Evolutionary conservation across 2,329 filamentous ascomycete genomes (phyloP).

Genomic region (Botrytis cinerea): DNA sequence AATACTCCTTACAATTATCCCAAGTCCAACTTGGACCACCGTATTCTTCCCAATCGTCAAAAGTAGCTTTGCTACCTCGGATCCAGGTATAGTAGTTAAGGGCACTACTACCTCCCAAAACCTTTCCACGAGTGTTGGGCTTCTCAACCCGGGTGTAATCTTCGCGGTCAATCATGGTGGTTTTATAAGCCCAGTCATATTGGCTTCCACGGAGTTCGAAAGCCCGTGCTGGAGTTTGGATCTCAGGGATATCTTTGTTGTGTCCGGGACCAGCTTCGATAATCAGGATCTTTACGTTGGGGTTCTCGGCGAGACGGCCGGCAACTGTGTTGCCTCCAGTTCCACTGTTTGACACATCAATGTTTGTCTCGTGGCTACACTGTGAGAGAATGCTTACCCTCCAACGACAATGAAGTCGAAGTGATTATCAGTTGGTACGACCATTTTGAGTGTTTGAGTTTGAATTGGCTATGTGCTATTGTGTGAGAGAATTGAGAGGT

Average conservation of each 20-base stretch:
- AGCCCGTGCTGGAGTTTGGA: slow-evolving; percentile 54
- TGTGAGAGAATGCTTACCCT: no score
- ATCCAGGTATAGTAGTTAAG: no score
- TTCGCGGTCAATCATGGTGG: slow-evolving; percentile 58
- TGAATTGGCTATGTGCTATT: background rate
- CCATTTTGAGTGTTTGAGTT: background rate
- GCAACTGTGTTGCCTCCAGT: no score
- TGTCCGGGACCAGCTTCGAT: slow-evolving; percentile 38
- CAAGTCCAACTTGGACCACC: no score
- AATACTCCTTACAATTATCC: no score
- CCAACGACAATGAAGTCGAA: background rate
- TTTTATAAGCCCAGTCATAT: slow-evolving; percentile 63
- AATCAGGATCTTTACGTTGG: no score
- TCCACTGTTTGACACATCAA: no score
- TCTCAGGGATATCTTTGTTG: slow-evolving; percentile 51
- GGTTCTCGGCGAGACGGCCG: no score
- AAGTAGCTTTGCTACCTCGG: no score
- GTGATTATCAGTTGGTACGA: background rate
- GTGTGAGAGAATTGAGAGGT: background rate
- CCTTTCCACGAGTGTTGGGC: slow-evolving; percentile 47
- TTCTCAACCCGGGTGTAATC: slow-evolving; percentile 64
- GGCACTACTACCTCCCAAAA: no score
- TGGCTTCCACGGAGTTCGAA: slow-evolving; percentile 56
- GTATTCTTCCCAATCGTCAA: no score
- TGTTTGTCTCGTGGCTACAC: no score